Evolutionary conservation across 768 basidiomycete genomes (phyloP), one percentile per base, ranked within the genome.

Genomic region (Heimioporus sp.): DNA sequence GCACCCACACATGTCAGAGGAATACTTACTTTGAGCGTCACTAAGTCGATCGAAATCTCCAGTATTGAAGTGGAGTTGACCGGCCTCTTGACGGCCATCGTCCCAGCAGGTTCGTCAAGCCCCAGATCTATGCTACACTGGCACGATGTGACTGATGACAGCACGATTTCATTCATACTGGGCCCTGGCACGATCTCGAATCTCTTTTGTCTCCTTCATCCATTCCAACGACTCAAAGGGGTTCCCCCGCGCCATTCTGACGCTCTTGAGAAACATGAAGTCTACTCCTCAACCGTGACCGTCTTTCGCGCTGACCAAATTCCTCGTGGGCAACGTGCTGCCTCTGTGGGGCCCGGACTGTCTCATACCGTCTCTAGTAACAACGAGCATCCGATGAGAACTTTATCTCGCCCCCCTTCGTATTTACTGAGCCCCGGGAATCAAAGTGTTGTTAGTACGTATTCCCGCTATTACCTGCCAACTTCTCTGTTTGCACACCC

Each of bases 31-130:
- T 70, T 90, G 21, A 73, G 76, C 32, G 71, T 90, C 17, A 72
- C 71, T 31, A 97, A 97, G 67, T 86, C 95, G 1, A 93, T 83
- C 48, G 83, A 80, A 59, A 88, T 99, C 55, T 86, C 88, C 36
- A 90, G 82, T 57, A 94, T 99, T 47, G 86, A 87, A 47, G 77
- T 95, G 39, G 85, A 87, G 64, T 71, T 98, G 28, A 74, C 81
- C 30, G 95, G 90, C 4, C 82, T 78, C 49, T 74, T 83, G 15
- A 70, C 78, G 15, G 84, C 85, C 7, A 79, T 83, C 40, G 92
- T 88, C 86, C 86, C 90, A 12, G 96, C 98, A 78, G 92, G 96
- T 93, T 49, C 44, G 80, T 68, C 10, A 48, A 7, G 65, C 44
- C 35, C 19, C 34, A 24, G 32, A 34, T 51, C 51, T 50, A 11